Percentiles rank a stretch among this genome's conserved stretches.
phyloP scores from a whole-genome alignment of 257 asterid genomes.

The Asclepias syriaca region DNA sequence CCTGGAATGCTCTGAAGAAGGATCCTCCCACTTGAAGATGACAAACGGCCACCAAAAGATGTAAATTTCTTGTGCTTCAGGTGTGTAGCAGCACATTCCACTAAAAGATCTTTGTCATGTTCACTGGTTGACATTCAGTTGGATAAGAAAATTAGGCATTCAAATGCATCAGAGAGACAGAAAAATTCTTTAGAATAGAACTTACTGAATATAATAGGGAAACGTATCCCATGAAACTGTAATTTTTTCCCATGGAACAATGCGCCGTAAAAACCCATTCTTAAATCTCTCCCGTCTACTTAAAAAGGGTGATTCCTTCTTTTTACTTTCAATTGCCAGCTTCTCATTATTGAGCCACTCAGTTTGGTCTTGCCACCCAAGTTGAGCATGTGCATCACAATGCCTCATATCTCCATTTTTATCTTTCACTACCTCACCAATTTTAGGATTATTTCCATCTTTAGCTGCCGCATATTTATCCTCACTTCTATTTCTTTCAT shows the following conservation, averaged over 20 bases:
- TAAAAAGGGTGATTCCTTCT: slow-evolving; percentile 83
- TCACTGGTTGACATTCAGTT: slow-evolving; percentile 45
- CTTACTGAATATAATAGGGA: slow-evolving; percentile 86
- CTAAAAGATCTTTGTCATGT: slow-evolving; percentile 61
- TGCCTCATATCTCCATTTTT: slow-evolving; percentile 24
- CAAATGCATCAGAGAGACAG: slow-evolving; percentile 10
- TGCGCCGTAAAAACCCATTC: slow-evolving; percentile 72
- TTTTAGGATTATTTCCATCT: slow-evolving; percentile 42
- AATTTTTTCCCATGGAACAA: slow-evolving; percentile 93
- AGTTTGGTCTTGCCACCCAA: slow-evolving; percentile 86
- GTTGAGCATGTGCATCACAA: slow-evolving; percentile 74
- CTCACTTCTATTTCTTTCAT: slow-evolving; percentile 82
- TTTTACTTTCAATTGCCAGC: slow-evolving; percentile 71
- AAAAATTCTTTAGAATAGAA: slow-evolving; percentile 13
- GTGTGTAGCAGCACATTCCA: slow-evolving; percentile 90
- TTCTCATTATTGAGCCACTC: slow-evolving; percentile 89
- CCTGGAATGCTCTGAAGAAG: slow-evolving; percentile 89
- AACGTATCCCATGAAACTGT: slow-evolving; percentile 89
- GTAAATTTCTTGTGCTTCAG: slow-evolving; percentile 64
- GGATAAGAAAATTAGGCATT: slow-evolving; percentile 22
- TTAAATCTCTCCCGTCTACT: slow-evolving; percentile 64
- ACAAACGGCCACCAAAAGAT: slow-evolving; percentile 67
- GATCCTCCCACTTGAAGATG: slow-evolving; percentile 85
- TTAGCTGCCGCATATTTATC: slow-evolving; percentile 43
- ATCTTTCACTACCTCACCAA: slow-evolving; percentile 39